Base-by-base conservation (phyloP, 139 green algal genomes). In the Chlamydomonas urium region DNA sequence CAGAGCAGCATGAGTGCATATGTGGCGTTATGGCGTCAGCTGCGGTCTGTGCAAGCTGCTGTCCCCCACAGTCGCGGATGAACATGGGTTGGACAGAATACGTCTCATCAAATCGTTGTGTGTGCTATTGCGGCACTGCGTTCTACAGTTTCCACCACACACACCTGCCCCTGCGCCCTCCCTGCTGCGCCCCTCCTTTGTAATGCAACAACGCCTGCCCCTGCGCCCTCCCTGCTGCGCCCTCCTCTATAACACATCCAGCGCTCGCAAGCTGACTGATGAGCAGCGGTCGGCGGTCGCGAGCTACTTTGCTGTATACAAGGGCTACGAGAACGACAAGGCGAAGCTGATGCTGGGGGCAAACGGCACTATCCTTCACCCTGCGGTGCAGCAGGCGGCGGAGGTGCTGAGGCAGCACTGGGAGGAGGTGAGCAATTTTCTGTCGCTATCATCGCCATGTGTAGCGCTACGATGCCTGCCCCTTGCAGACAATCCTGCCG, bases 261-360 rank as follows among this genome's bases (percentile, higher is more conserved):
- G 88, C 17, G 91, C 91, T 2, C 78, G 91, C 47, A 66, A 81
- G 63, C 72, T 99, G 63, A 90, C 83, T 5, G 92, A 99, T 76
- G 90, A 97, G 74, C 84, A 93, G 69, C 85, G 95, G 23, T 66
- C 81, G 3, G 81, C 90, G 10, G 69, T 99, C 3, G 94, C 93
- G 1, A 72, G 75, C 34, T 99, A 96, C 83, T 90, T 99, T 53
- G 73, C 77, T 0, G 80, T 99, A 3, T 67, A 57, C 68, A 74
- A 74, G 35, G 78, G 82, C 5, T 62, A 87, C n/a, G 78, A 85
- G 69, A 71, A 76, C 37, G 76, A 80, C 31, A 59, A 65, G 32
- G 65, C 65, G 10, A 71, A 69, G 35, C 14, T 88, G 1, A 47
- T 42, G 17, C 37, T 75, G 66, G 67, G 67, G 2, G 38, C 21